Evolutionary conservation across 2,329 filamentous ascomycete genomes (phyloP), one percentile per base, ranked within the genome.

Genomic region (Sporothrix phasma): DNA sequence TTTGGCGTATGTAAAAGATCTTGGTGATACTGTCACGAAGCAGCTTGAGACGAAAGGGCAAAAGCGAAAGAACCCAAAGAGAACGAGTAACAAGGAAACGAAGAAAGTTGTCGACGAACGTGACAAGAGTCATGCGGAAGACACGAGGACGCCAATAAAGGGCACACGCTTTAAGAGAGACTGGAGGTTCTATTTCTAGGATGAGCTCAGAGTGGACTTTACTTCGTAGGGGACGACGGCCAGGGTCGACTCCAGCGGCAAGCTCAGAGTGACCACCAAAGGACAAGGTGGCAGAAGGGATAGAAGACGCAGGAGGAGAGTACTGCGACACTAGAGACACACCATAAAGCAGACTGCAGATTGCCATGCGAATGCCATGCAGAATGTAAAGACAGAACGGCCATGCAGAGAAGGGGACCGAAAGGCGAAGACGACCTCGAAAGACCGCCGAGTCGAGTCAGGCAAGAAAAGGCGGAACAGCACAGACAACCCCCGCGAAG

Each of bases 11-110:
- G 51, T n/a, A 17, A n/a, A 17, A 31, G 22, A n/a, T n/a, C 39
- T 51, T 41, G n/a, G 61, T 63, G 61, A 63, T 63, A 26, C 24
- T 46, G 61, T 62, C 61, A 62, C 61, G 41, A 37, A 49, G n/a
- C 43, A 62, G 39, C 13, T n/a, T n/a, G n/a, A n/a, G n/a, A 39
- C 7, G 1, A 29, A 41, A 8, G 17, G 31, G n/a, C 29, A 24
- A 46, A 41, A 46, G 17, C 8, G 17, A 6, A 31, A 17, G 17
- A n/a, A 37, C 34, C 7, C 8, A 37, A 37, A 19, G 34, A 53
- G 26, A 34, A 37, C 15, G n/a, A 37, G 15, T 17, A 56, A 24
- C 51, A 15, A n/a, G 51, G 19, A 39, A 22, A 39, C 15, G 1
- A 22, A 10, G n/a, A 56, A 11, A 39, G 8, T 56, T 8, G 13